A percentile compares a stretch with the other conserved stretches of the same genome.
Conservation (phyloP, 169 alveolate genomes). For the Eimeria praecox region DNA sequence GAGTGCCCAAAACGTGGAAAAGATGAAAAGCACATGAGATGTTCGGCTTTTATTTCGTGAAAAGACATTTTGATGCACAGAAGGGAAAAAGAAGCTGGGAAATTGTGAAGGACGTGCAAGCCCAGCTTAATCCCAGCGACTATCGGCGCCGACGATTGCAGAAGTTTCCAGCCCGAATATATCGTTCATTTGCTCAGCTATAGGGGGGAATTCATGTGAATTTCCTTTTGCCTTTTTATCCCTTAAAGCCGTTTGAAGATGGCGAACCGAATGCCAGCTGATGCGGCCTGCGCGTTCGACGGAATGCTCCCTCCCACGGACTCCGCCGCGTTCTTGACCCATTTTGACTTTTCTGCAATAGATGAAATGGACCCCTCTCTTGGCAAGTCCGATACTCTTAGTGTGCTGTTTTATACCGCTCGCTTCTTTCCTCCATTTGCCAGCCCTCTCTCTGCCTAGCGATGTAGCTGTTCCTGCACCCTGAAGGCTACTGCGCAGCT, state of each 20-base stretch:
- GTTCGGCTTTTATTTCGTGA: background rate
- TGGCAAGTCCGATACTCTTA: conserved; percentile 80
- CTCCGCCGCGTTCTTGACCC: conserved; percentile 71
- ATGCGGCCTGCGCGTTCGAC: conserved; percentile 76
- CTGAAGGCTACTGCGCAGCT: background rate
- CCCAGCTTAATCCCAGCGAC: conserved; percentile 17
- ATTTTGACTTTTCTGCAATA: conserved; percentile 93
- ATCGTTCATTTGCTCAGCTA: background rate
- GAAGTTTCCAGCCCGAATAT: background rate
- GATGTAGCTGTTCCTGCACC: background rate
- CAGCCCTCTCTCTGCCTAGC: background rate
- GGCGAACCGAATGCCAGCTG: conserved; percentile 58
- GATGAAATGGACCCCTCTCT: conserved; percentile 96
- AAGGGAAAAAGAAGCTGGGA: background rate
- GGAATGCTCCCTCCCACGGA: conserved; percentile 73
- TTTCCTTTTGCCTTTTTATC: background rate
- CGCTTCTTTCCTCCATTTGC: background rate
- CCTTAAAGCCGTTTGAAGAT: conserved; percentile 10
- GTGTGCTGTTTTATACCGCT: background rate
- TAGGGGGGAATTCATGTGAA: conserved; percentile 14
- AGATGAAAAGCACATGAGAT: background rate
- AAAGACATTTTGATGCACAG: background rate
- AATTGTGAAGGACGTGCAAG: conserved; percentile 10
- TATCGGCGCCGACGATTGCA: background rate
- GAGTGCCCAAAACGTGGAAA: background rate